A percentile compares a stretch with the other conserved stretches of the same genome.
Evolutionary conservation across 768 basidiomycete species (phyloP).

Genomic region (Termitomyces eurrhizus): DNA sequence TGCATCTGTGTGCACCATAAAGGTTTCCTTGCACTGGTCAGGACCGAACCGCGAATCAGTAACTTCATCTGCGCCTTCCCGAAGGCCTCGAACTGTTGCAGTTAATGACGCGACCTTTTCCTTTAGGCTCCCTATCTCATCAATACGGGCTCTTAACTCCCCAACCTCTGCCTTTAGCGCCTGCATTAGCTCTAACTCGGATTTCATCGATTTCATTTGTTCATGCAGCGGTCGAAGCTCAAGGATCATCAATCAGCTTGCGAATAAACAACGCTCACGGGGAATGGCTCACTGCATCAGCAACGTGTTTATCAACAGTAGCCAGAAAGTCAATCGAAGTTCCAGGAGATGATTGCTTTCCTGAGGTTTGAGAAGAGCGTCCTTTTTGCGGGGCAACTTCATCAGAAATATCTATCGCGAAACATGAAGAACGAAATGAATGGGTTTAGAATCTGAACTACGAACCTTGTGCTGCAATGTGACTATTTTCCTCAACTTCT

Average conservation of each 20-base stretch:
- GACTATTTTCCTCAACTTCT: constrained; percentile 18
- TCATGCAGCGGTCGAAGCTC: constrained; percentile 51
- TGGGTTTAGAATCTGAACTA: not conserved
- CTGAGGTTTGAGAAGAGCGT: not conserved
- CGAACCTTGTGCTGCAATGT: constrained; percentile 5
- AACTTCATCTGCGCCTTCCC: constrained; percentile 19
- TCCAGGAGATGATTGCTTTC: constrained; percentile 2
- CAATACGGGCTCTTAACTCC: constrained; percentile 30
- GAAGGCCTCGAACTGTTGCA: constrained; percentile 26
- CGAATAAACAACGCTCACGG: not conserved
- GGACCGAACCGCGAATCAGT: constrained; percentile 21
- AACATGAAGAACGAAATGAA: not conserved
- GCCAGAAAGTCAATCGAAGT: constrained; percentile 18
- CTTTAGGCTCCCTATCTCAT: constrained; percentile 30
- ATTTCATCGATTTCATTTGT: constrained; percentile 43
- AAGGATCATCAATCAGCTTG: constrained; percentile 5
- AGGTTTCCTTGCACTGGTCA: constrained; percentile 17
- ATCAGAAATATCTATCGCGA: not conserved
- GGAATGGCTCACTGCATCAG: constrained; percentile 28
- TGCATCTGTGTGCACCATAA: not conserved
- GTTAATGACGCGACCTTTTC: constrained; percentile 32
- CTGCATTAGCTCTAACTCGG: constrained; percentile 37
- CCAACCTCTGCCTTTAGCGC: constrained; percentile 28
- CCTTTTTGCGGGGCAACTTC: not conserved
- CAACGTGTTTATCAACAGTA: constrained; percentile 26